Evolutionary conservation across 768 basidiomycete genomes (phyloP).

Genomic region (Calocybe gangraenosa): DNA sequence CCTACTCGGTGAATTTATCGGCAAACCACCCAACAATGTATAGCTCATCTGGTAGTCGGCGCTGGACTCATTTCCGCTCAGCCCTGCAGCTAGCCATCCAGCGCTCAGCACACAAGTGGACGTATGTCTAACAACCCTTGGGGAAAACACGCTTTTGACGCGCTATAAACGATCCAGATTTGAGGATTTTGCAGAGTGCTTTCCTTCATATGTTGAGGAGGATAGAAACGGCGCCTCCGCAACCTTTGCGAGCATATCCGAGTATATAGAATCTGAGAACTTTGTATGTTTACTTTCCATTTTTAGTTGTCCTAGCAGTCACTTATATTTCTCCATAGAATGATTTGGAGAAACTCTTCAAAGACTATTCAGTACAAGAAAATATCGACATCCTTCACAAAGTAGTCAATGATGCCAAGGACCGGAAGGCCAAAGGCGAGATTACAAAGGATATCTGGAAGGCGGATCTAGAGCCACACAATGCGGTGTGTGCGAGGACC

Average conservation of each 20-base stretch:
- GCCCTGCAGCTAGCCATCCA: constrained; percentile 54
- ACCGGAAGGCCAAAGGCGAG: constrained; percentile 45
- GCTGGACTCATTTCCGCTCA: constrained; percentile 54
- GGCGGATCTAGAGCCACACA: constrained; percentile 57
- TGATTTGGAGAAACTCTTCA: constrained; percentile 66
- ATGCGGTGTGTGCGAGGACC: constrained; percentile 59
- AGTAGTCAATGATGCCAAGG: constrained; percentile 65
- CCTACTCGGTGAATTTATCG: neutral
- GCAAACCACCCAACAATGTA: constrained; percentile 27
- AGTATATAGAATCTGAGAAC: constrained; percentile 67
- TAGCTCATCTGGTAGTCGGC: constrained; percentile 44
- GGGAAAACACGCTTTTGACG: neutral
- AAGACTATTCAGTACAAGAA: constrained; percentile 60
- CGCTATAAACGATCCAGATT: constrained; percentile 30
- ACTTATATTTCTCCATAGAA: constrained; percentile 33
- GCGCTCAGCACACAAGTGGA: constrained; percentile 55
- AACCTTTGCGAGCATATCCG: constrained; percentile 62
- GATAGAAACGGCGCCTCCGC: constrained; percentile 58
- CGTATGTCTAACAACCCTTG: constrained; percentile 27
- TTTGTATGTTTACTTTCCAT: constrained; percentile 28
- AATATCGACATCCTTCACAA: constrained; percentile 69
- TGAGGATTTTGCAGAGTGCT: constrained; percentile 62
- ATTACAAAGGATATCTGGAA: constrained; percentile 58
- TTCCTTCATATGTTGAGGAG: constrained; percentile 61
- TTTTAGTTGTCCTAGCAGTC: neutral